Conservation (phyloP, 2,329 filamentous ascomycete species). For the Trichoderma sp. region DNA sequence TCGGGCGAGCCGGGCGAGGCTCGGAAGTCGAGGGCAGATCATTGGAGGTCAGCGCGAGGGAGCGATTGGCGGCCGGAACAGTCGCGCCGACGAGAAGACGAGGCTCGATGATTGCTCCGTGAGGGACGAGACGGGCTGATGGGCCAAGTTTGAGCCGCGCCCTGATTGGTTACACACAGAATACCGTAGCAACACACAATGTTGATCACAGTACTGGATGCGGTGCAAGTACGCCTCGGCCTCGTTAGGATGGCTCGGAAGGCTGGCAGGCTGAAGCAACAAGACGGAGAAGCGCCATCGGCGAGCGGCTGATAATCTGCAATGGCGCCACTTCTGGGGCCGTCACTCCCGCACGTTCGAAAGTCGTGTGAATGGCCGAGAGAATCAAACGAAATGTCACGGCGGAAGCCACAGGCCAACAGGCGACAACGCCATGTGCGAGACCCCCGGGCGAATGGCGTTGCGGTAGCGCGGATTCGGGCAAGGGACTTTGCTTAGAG, state of each 20-base stretch:
- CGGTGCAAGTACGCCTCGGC: background rate
- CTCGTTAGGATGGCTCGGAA: background rate
- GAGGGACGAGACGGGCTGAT: background rate
- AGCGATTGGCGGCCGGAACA: conserved; percentile 16
- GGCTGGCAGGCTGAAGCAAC: background rate
- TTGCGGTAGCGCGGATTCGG: background rate
- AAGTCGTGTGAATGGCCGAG: background rate
- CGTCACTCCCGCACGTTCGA: conserved; percentile 8
- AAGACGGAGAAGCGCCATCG: background rate
- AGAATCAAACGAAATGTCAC: background rate
- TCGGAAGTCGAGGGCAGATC: background rate
- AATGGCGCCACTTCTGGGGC: background rate
- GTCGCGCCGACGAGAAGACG: background rate
- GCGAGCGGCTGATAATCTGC: background rate
- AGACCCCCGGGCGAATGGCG: conserved; percentile 14
- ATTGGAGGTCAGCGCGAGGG: conserved; percentile 14
- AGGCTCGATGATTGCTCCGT: background rate
- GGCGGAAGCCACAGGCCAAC: background rate
- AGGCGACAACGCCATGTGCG: conserved; percentile 2
- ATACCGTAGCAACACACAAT: background rate
- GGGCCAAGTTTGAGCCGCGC: conserved; percentile 11
- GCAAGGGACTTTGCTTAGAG: background rate
- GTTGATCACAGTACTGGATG: background rate
- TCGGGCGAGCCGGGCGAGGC: background rate
- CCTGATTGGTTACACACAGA: background rate